Percentiles rank a stretch among this genome's conserved stretches.
Conservation (phyloP, 164 flowering plant species). For the Pachysandra terminalis region DNA sequence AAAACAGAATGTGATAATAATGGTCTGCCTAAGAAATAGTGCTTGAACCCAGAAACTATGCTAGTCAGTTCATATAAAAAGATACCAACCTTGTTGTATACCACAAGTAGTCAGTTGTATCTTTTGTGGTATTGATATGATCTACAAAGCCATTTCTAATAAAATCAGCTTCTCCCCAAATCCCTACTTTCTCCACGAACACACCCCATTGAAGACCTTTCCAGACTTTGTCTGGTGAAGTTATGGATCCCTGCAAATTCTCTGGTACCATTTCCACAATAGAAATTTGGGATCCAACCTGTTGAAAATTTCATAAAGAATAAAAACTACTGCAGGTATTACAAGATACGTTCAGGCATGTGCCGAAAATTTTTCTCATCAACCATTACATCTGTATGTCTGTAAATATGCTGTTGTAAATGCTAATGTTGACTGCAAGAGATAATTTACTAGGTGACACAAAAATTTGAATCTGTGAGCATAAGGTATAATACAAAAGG, state of each 20-base stretch:
- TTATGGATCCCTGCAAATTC: slow-evolving; percentile 36
- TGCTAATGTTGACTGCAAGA: neutral
- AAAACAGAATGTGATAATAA: no score
- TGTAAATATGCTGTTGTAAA: neutral
- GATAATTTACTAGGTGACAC: no score
- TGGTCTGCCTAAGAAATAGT: no score
- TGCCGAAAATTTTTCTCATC: no score
- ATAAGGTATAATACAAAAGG: no score
- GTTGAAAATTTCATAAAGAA: slow-evolving; percentile 16
- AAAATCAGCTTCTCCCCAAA: slow-evolving; percentile 82
- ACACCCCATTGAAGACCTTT: slow-evolving; percentile 64
- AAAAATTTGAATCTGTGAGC: no score
- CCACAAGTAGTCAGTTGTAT: slow-evolving; percentile 96
- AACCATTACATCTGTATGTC: no score
- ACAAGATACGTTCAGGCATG: neutral
- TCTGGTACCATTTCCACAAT: slow-evolving; percentile 75
- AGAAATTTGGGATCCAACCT: slow-evolving; percentile 74
- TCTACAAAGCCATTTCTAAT: slow-evolving; percentile 66
- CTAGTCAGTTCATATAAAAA: neutral
- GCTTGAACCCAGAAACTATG: neutral
- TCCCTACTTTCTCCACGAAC: slow-evolving; percentile 72
- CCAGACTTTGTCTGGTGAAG: slow-evolving; percentile 27
- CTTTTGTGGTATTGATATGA: slow-evolving; percentile 90
- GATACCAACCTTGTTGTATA: slow-evolving; percentile 77
- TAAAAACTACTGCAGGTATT: neutral